Percentiles rank a stretch among this genome's conserved stretches.
Conservation (phyloP, 2,329 filamentous ascomycete species). For the Aspergillus tubingensis region DNA sequence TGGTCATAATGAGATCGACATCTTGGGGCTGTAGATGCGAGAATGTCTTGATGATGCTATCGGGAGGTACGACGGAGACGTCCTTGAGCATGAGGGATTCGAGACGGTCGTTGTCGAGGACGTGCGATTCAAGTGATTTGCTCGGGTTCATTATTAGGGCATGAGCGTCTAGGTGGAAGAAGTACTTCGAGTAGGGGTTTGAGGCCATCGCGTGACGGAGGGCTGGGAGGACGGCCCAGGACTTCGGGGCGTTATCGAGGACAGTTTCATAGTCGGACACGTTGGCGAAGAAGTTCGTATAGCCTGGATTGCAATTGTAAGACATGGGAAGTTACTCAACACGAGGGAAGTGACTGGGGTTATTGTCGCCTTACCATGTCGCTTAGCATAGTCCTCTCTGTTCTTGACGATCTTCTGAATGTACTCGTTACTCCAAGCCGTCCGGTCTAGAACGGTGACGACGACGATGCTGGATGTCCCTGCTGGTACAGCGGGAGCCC, state of each 20-base stretch:
- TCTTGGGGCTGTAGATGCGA: conserved; percentile 73
- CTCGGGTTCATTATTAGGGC: conserved; percentile 85
- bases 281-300: conserved; percentile 79
- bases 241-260: conserved; percentile 45
- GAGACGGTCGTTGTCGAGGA: conserved; percentile 68
- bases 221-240: conserved; percentile 72
- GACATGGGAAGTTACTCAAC: neutral
- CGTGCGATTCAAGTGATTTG: conserved; percentile 67
- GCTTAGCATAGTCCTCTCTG: conserved; percentile 77
- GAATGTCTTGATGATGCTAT: conserved; percentile 96
- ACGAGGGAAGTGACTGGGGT: neutral
- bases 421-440: conserved; percentile 65
- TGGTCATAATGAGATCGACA: conserved; percentile 78
- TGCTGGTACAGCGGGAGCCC: conserved; percentile 28
- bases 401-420: conserved; percentile 77
- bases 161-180: conserved; percentile 86
- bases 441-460: conserved; percentile 79
- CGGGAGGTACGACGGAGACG: conserved; percentile 83
- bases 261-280: conserved; percentile 67
- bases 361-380: conserved; percentile 67
- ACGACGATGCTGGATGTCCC: conserved; percentile 64
- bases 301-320: conserved; percentile 58
- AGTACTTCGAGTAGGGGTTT: conserved; percentile 73
- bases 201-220: conserved; percentile 84
- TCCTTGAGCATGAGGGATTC: conserved; percentile 82